Evolutionary conservation across 1,284 basidiomycete genomes (phyloP), one percentile per base, ranked within the genome.

Genomic region (Boletus smithii): DNA sequence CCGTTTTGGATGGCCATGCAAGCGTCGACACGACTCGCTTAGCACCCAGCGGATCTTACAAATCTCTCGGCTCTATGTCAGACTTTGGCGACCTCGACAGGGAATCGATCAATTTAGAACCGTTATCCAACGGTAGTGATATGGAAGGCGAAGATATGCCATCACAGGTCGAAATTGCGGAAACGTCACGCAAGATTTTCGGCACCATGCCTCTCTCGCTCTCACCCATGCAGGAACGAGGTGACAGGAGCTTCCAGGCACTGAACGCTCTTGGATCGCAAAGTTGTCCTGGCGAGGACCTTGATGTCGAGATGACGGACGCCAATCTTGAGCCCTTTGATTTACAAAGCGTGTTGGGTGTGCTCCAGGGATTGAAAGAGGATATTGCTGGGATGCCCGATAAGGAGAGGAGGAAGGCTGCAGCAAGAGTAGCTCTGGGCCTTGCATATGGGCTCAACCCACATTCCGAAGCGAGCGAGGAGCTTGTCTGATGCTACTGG

Each of bases 371-470:
- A 32, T 79, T 89, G 75, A 85, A 85, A 59, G 77, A 77, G 33
- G 84, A 90, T 66, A 88, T 90, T 52, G 72, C 80, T 17, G 75
- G 70, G 10, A 87, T 90, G 64, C 69, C 72, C 4, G 73, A 83
- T 55, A 73, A 70, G 14, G 82, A 83, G 65, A 73, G 81, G 52
- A 71, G 82, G 56, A 77, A 70, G 56, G 79, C 82, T 24, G 86
- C 88, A 0, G 88, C 88, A 7, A 72, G 73, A 39, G 83, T 87
- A 17, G 85, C 88, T 18, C 69, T 89, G 4, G 83, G 84, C 1
- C 67, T 90, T 44, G 86, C 85, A 7, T 84, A 85, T 65, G 84
- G 83, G 3, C 64, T 87, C 37, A 76, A 51, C 31, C 20, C 31
- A 29, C 29, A 48, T 42, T 31, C 48, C 3, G 49, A 39, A 30